Evolutionary conservation across 371 early-diverging fungal species (phyloP).

Genomic region (Rhizopus delemar): DNA sequence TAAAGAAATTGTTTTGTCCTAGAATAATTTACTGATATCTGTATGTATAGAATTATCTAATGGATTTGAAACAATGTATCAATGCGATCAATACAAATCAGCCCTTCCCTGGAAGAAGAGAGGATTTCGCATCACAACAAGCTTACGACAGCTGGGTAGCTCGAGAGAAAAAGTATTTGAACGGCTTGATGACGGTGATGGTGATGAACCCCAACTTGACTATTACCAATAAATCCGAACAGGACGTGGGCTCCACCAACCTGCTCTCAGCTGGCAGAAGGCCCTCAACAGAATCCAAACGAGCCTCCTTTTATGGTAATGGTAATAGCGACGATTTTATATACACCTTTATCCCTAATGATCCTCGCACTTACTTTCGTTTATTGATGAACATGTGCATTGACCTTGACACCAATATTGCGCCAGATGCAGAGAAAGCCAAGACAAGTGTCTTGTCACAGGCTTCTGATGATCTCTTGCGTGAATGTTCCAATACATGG

Average conservation of each 20-base stretch:
- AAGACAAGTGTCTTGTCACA: constrained; percentile 56
- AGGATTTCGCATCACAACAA: constrained; percentile 45
- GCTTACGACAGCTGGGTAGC: constrained; percentile 51
- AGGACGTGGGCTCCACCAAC: constrained; percentile 42
- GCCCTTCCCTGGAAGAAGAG: constrained; percentile 50
- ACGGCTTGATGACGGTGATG: constrained; percentile 51
- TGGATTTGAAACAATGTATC: constrained; percentile 51
- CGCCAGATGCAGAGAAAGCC: constrained; percentile 51
- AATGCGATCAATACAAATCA: constrained; percentile 51
- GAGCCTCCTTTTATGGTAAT: constrained; percentile 12
- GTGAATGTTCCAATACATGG: constrained; percentile 73
- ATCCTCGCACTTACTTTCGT: constrained; percentile 60
- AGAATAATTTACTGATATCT: not conserved
- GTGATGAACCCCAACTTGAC: constrained; percentile 44
- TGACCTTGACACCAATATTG: constrained; percentile 52
- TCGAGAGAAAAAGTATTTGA: constrained; percentile 48
- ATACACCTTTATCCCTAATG: constrained; percentile 58
- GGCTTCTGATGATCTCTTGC: constrained; percentile 62
- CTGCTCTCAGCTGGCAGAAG: constrained; percentile 25
- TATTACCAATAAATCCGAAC: constrained; percentile 31
- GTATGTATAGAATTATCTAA: constrained; percentile 35
- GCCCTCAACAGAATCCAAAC: constrained; percentile 12
- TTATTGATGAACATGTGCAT: constrained; percentile 60
- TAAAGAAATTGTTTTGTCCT: constrained; percentile 22
- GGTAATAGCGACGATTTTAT: constrained; percentile 19